A percentile compares a stretch with the other conserved stretches of the same genome.
Conservation (phyloP, 108 stramenopile genomes). For the Mediolabrus comicus region DNA sequence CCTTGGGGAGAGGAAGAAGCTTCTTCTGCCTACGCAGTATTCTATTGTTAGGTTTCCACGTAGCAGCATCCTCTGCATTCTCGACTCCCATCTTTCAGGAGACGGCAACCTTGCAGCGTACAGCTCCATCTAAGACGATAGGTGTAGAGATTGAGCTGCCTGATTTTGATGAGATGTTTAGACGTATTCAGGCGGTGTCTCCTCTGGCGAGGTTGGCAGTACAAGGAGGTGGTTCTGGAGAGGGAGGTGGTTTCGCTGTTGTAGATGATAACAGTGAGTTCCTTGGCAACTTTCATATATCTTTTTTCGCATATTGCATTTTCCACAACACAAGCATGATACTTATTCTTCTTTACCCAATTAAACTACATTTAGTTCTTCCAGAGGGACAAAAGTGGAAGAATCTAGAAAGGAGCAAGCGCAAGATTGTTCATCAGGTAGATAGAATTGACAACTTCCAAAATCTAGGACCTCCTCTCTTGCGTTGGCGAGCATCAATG, state of each 20-base stretch:
- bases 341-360: no score
- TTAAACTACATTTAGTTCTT: constrained; percentile 6
- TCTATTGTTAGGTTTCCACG: constrained; percentile 12
- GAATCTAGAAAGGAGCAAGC: constrained; percentile 47
- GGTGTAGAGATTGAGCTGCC: constrained; percentile 73
- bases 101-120: constrained; percentile 48
- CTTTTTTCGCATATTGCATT: not conserved
- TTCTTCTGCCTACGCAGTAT: constrained; percentile 8
- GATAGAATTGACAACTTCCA: constrained; percentile 75
- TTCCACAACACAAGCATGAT: not conserved
- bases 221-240: constrained; percentile 34
- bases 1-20: not conserved
- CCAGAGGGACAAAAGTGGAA: constrained; percentile 54
- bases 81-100: constrained; percentile 66
- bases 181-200: constrained; percentile 58
- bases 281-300: not conserved
- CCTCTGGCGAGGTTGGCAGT: constrained; percentile 55
- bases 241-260: constrained; percentile 38
- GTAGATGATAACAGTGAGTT: constrained; percentile 42
- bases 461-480: constrained; percentile 52
- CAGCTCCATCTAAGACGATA: constrained; percentile 50
- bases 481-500: constrained; percentile 59
- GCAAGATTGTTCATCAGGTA: constrained; percentile 46
- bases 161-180: constrained; percentile 70
- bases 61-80: constrained; percentile 38